Conservation (phyloP, 1,139 yeast genomes). For the Sugiyamaella neomexicana region DNA sequence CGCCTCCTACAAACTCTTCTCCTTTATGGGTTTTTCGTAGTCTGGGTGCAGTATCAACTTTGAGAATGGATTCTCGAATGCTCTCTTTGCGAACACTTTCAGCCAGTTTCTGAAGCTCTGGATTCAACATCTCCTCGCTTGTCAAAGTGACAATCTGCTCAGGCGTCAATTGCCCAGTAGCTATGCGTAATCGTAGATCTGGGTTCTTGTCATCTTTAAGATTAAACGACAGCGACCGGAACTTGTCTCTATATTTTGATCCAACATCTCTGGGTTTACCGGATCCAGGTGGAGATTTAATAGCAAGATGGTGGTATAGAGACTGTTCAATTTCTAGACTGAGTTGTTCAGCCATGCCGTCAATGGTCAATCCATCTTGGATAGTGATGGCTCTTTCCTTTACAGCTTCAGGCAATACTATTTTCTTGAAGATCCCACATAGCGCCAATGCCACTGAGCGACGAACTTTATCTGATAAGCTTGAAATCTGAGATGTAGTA, state of each 20-base stretch:
- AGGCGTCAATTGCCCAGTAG: constrained; percentile 50
- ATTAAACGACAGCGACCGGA: constrained; percentile 55
- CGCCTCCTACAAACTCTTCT: constrained; percentile 69
- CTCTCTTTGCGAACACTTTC: constrained; percentile 70
- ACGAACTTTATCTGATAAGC: constrained; percentile 41
- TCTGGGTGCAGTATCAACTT: constrained; percentile 55
- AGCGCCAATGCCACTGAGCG: constrained; percentile 46
- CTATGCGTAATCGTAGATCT: constrained; percentile 48
- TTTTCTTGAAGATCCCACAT: constrained; percentile 40
- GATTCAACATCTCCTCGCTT: constrained; percentile 66
- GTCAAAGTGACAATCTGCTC: constrained; percentile 57
- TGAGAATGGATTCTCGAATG: constrained; percentile 62
- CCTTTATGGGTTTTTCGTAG: constrained; percentile 84
- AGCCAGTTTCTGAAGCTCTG: constrained; percentile 68
- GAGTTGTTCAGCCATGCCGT: constrained; percentile 41
- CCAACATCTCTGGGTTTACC: constrained; percentile 39
- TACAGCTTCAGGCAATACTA: constrained; percentile 47
- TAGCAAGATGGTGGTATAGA: constrained; percentile 43
- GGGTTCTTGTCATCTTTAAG: constrained; percentile 54
- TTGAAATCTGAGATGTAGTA: constrained; percentile 19
- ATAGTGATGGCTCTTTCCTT: constrained; percentile 34
- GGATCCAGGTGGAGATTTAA: constrained; percentile 22
- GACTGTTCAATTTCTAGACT: constrained; percentile 46
- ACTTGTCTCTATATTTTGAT: constrained; percentile 52
- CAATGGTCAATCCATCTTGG: constrained; percentile 45